These are phyloP conservation scores for Diaporthe vaccinii DNA, from an alignment of 2,329 filamentous ascomycete species.

Conservation along the genomic window DNA sequence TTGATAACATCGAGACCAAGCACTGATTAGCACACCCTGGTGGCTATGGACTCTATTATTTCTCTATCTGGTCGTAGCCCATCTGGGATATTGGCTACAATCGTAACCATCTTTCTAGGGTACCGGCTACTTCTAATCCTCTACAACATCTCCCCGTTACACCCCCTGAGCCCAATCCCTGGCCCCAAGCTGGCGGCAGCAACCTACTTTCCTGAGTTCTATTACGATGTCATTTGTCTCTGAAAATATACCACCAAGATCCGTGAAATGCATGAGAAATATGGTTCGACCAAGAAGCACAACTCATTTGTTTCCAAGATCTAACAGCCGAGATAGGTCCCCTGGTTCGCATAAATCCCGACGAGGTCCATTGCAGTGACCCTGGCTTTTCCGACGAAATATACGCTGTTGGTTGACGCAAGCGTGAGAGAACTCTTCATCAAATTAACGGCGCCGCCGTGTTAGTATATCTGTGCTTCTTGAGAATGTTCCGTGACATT, in stretches of 20 bases:
- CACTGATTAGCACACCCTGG: background rate
- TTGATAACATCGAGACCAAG: background rate
- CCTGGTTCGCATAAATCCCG: constrained; percentile 31
- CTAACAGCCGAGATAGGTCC: constrained; percentile 14
- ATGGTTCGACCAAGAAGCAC: constrained; percentile 6
- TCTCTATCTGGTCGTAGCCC: background rate
- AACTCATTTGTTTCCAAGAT: too few species aligned
- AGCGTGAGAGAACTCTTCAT: constrained; percentile 25
- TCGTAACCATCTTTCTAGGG: background rate
- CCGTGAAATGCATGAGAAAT: constrained; percentile 24
- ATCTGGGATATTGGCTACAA: background rate
- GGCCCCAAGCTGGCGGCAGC: constrained; percentile 30
- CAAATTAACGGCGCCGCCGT: constrained; percentile 2
- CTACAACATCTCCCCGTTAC: constrained; percentile 27
- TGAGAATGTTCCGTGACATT: background rate
- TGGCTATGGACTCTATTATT: background rate
- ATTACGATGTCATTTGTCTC: constrained; percentile 17
- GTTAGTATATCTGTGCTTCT: background rate
- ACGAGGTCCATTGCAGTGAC: constrained; percentile 35
- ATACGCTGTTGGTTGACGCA: constrained; percentile 26
- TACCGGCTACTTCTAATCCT: background rate
- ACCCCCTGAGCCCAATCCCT: constrained; percentile 22
- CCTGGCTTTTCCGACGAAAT: constrained; percentile 27
- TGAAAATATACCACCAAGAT: constrained; percentile 29
- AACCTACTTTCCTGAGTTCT: constrained; percentile 30